A percentile compares a stretch with the other conserved stretches of the same genome.
Conservation (phyloP, 306 rosid species). For the Glycine soja region DNA sequence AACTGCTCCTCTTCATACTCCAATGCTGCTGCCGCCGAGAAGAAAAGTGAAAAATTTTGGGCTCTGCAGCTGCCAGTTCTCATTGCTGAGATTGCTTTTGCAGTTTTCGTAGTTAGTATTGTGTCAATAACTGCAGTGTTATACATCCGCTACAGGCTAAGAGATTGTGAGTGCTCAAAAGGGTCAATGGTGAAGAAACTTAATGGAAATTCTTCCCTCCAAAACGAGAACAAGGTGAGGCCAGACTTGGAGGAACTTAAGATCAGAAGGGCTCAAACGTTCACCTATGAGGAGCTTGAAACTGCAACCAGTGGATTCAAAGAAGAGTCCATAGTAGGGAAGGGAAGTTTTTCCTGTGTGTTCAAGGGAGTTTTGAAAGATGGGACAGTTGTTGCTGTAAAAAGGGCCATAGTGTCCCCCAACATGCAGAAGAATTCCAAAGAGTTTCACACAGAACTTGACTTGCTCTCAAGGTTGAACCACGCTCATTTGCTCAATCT, state of each 20-base stretch:
- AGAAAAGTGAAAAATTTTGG: conserved; percentile 70
- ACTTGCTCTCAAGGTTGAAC: conserved; percentile 80
- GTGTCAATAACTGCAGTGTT: conserved; percentile 73
- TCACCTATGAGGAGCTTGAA: conserved; percentile 81
- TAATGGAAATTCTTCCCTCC: conserved; percentile 53
- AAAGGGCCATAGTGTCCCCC: conserved; percentile 80
- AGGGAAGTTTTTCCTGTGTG: conserved; percentile 93
- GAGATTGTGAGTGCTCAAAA: conserved; percentile 68
- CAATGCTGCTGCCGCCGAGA: conserved; percentile 42
- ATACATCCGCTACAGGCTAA: conserved; percentile 72
- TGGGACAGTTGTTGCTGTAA: conserved; percentile 86
- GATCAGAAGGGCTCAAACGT: conserved; percentile 81
- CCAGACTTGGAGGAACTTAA: conserved; percentile 79
- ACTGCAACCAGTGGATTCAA: conserved; percentile 76
- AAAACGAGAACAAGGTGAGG: conserved; percentile 65
- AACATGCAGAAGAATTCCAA: conserved; percentile 83
- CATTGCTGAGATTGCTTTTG: conserved; percentile 77
- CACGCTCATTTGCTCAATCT: conserved; percentile 91
- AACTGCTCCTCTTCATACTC: conserved; percentile 67
- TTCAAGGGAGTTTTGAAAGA: conserved; percentile 82
- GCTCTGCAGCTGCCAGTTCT: conserved; percentile 72
- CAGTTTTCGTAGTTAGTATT: conserved; percentile 66
- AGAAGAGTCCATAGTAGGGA: conserved; percentile 83
- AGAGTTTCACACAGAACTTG: conserved; percentile 92
- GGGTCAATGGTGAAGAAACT: conserved; percentile 57